Evolutionary conservation across 192 early-diverging fungal species (phyloP).

Genomic region (Backusella sp.): DNA sequence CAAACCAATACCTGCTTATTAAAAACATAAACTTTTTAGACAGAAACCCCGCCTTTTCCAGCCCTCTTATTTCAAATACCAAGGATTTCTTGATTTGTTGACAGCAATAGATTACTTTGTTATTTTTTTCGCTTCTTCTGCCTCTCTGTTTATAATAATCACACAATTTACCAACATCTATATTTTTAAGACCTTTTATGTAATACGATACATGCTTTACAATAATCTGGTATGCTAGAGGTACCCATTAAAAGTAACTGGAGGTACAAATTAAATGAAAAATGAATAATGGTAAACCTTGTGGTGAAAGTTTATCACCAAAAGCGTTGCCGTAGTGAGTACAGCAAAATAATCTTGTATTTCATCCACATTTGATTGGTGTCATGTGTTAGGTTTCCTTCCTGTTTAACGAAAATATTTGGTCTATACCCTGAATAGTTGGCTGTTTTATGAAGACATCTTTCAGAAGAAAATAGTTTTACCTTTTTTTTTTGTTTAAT

Average conservation of each 20-base stretch:
- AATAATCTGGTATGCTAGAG: not conserved
- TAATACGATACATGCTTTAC: not conserved
- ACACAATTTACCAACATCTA: not conserved
- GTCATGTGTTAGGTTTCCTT: not conserved
- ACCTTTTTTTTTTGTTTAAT: not conserved
- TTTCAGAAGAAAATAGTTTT: not conserved
- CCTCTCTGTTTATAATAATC: not conserved
- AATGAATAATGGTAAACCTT: not conserved
- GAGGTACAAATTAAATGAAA: conserved; percentile 1
- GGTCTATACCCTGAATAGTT: not conserved
- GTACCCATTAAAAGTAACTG: not conserved
- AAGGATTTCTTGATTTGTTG: not conserved
- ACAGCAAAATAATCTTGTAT: not conserved
- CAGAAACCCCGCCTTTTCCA: not conserved
- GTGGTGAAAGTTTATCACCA: not conserved
- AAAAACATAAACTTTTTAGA: not conserved
- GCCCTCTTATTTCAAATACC: not conserved
- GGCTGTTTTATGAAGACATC: not conserved
- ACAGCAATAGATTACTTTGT: not conserved
- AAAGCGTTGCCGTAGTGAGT: not conserved
- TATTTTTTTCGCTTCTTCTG: not conserved
- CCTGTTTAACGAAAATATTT: not conserved
- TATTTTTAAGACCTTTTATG: not conserved
- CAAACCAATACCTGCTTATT: not conserved
- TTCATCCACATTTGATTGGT: not conserved